Evolutionary conservation across 176 grass and related monocot species (phyloP).

Genomic region (Aegilops longissima): DNA sequence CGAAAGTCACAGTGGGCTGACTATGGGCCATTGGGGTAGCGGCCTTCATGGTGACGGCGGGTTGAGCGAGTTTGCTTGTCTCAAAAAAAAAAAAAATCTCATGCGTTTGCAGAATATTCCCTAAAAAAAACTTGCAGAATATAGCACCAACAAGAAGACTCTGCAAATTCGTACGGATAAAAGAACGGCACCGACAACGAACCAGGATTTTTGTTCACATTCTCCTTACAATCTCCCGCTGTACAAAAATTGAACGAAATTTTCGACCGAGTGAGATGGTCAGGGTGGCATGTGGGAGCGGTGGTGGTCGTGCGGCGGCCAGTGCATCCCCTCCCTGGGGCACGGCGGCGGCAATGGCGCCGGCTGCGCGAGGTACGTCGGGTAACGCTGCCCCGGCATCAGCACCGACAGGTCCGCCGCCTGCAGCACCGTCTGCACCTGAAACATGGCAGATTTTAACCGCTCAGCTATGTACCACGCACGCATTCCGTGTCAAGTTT

Average conservation of each 20-base stretch:
- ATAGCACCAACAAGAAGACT: background rate
- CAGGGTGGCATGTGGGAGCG: slow-evolving; percentile 45
- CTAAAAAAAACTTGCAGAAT: background rate
- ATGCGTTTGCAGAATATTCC: too few relatives aligned
- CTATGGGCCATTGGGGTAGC: too few relatives aligned
- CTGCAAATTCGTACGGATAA: background rate
- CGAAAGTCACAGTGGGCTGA: too few relatives aligned
- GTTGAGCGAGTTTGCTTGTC: background rate
- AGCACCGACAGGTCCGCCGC: slow-evolving; percentile 63
- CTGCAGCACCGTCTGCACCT: slow-evolving; percentile 47
- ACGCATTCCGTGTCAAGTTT: background rate
- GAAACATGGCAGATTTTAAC: background rate
- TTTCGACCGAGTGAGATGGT: background rate
- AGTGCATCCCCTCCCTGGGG: slow-evolving; percentile 77
- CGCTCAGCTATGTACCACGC: background rate
- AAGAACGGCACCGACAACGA: background rate
- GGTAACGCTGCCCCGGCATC: slow-evolving; percentile 87
- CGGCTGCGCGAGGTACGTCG: slow-evolving; percentile 83
- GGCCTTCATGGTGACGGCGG: background rate
- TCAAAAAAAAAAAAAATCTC: too few relatives aligned
- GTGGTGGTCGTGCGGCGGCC: slow-evolving; percentile 70
- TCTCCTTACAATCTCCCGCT: slow-evolving; percentile 10
- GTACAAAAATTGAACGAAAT: background rate
- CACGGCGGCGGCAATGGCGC: slow-evolving; percentile 72
- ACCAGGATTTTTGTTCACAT: background rate